Base-by-base conservation (phyloP, 1,284 basidiomycete genomes). In the Ganoderma lingzhi region DNA sequence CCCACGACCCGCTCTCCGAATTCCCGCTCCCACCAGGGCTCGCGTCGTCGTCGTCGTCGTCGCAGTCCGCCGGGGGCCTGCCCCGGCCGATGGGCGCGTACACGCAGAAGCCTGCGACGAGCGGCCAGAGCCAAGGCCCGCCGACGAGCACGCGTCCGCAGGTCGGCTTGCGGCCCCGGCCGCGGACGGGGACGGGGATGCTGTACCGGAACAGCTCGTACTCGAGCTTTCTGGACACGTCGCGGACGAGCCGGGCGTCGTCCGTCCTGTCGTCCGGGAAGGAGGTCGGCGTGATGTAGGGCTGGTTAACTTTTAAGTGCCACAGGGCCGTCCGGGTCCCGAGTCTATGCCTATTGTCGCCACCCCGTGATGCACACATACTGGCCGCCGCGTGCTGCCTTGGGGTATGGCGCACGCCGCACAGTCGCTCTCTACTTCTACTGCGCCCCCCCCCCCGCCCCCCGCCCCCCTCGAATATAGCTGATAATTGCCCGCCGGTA, bases 161-260 rank as follows among this genome's bases (percentile, higher is more conserved):
- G 76, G 9, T 77, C 74, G 51, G 51, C n/a, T n/a, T 64, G 32
- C 67, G 59, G 0, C 68, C 66, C 12, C 77, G 77, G 8, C 45
- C 45, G 28, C 73, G 78, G 12, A 80, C 77, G 12, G 78, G 78
- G 6, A 79, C 76, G 53, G 78, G 78, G 2, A 80, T 80, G 78
- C 68, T 67, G 39, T 80, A 80, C 53, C 73, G 78, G 12, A 75
- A 73, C 53, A 76, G 76, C 64, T 75, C 76, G 32, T 77, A 78
- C 65, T 65, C 75, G 63, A 76, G 76, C 65, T 70, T 74, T 62
- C 71, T 75, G 60, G 75, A 73, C 65, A 69, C 72, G 44, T 71
- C 74, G 48, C 64, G 74, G 32, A 70, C 74, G 66, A 72, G 71
- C 37, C 72, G 69, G 39, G 59, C 53, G 5, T 55, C 53, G 70